Evolutionary conservation across 495 filamentous ascomycete species (phyloP).

Genomic region (Aeminium ludgeri): DNA sequence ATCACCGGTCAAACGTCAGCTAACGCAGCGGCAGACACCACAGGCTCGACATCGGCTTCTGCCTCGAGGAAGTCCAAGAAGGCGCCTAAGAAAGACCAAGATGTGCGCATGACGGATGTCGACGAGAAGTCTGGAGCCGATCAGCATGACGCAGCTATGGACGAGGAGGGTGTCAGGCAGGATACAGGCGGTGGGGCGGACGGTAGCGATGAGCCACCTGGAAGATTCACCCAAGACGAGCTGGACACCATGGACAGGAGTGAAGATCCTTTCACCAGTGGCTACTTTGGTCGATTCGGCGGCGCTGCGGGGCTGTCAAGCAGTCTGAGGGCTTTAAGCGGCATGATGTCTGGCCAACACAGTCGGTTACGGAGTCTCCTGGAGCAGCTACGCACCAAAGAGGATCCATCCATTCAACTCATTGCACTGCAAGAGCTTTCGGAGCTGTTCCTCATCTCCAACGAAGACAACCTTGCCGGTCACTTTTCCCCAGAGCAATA

Average conservation of each 20-base stretch:
- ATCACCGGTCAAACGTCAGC: conserved; percentile 22
- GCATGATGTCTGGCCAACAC: conserved; percentile 76
- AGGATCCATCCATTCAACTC: conserved; percentile 73
- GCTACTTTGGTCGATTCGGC: conserved; percentile 49
- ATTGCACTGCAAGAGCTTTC: conserved; percentile 89
- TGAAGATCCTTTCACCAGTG: conserved; percentile 58
- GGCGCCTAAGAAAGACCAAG: conserved; percentile 33
- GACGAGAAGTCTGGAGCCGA: conserved; percentile 20
- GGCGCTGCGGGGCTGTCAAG: conserved; percentile 53
- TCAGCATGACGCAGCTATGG: conserved; percentile 24
- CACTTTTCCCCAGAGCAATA: conserved; percentile 90
- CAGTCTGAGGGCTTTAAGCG: conserved; percentile 70
- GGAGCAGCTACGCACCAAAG: conserved; percentile 66
- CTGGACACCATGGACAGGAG: conserved; percentile 28
- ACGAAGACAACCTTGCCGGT: conserved; percentile 89
- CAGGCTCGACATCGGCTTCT: conserved; percentile 24
- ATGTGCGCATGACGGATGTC: conserved; percentile 34
- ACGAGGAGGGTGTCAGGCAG: conserved; percentile 26
- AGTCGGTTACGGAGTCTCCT: conserved; percentile 69
- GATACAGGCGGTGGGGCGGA: conserved; percentile 32
- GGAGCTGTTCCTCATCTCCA: conserved; percentile 81
- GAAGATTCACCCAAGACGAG: conserved; percentile 43
- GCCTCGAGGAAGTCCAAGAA: conserved; percentile 19
- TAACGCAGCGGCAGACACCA: conserved; percentile 15
- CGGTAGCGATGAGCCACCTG: conserved; percentile 33